phyloP scores from a whole-genome alignment of 495 filamentous ascomycete species.

The Hypoxylon subgilvum region DNA sequence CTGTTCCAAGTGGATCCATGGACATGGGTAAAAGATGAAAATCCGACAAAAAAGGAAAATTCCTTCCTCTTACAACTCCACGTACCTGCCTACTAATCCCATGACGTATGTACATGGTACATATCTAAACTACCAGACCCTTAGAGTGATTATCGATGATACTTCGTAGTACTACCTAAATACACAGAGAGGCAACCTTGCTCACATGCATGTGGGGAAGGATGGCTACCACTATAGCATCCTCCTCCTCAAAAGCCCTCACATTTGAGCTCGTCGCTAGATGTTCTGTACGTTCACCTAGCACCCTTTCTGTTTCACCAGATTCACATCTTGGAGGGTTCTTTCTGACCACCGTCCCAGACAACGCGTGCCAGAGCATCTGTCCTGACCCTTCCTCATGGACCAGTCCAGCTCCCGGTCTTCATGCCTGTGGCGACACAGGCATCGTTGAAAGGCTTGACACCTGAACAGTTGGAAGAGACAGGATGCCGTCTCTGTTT shows the following conservation, averaged over 20 bases:
- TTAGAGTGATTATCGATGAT: too few species aligned
- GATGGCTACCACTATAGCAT: constrained; percentile 53
- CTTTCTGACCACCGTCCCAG: constrained; percentile 51
- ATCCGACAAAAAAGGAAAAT: background rate
- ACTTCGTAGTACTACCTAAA: too few species aligned
- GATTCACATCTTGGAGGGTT: background rate
- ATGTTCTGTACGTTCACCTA: constrained; percentile 71
- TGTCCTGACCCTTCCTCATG: constrained; percentile 87
- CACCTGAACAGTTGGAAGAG: constrained; percentile 85
- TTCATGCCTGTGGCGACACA: constrained; percentile 99
- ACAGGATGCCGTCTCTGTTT: constrained; percentile 90
- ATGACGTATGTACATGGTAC: too few species aligned
- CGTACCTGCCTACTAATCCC: too few species aligned
- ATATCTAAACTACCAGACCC: too few species aligned
- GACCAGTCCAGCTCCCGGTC: constrained; percentile 83
- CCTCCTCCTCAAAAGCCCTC: constrained; percentile 63
- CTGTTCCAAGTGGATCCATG: background rate
- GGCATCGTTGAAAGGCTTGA: constrained; percentile 91
- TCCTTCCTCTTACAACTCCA: constrained; percentile 21
- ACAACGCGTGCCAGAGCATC: constrained; percentile 96
- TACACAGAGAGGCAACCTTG: too few species aligned
- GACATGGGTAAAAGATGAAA: constrained; percentile 12
- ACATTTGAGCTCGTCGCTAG: constrained; percentile 80
- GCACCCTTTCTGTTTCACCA: background rate
- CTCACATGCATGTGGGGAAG: constrained; percentile 45